These are phyloP conservation scores for Colletotrichum sp. DNA, from an alignment of 2,329 filamentous ascomycete species.

Conservation along the genomic window DNA sequence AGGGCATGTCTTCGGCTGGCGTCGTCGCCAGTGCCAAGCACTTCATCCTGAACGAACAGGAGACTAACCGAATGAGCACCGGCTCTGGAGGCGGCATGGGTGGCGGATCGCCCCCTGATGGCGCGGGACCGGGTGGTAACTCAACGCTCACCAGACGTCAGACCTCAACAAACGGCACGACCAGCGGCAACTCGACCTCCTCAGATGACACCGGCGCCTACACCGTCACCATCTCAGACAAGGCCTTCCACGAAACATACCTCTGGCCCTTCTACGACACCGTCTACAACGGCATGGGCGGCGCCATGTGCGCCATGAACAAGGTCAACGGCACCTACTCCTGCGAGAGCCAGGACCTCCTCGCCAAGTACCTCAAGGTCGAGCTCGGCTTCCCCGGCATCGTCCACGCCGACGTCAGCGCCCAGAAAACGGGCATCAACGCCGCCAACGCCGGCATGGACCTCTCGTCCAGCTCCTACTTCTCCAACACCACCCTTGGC, in stretches of 20 bases:
- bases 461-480: slow-evolving; percentile 48
- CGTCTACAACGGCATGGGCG: slow-evolving; percentile 22
- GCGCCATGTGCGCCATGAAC: slow-evolving; percentile 31
- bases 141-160: slow-evolving; percentile 50
- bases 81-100: slow-evolving; percentile 46
- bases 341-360: slow-evolving; percentile 28
- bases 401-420: slow-evolving; percentile 23
- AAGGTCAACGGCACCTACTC: slow-evolving; percentile 26
- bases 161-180: slow-evolving; percentile 68
- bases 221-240: slow-evolving; percentile 33
- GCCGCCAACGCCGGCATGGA: slow-evolving; percentile 33
- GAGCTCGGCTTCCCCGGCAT: slow-evolving; percentile 31
- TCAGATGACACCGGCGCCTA: slow-evolving; percentile 42
- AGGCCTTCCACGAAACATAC: slow-evolving; percentile 29
- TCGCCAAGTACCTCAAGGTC: slow-evolving; percentile 28
- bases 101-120: slow-evolving; percentile 42
- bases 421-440: slow-evolving; percentile 25
- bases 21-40: slow-evolving; percentile 50
- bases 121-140: not conserved
- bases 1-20: not conserved
- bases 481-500: slow-evolving; percentile 60
- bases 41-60: slow-evolving; percentile 67
- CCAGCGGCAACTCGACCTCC: slow-evolving; percentile 55
- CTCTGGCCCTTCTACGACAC: slow-evolving; percentile 27
- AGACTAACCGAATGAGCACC: slow-evolving; percentile 44